Base-by-base conservation (phyloP, 2,329 filamentous ascomycete species). In the Phyllosticta citribraziliensis region DNA sequence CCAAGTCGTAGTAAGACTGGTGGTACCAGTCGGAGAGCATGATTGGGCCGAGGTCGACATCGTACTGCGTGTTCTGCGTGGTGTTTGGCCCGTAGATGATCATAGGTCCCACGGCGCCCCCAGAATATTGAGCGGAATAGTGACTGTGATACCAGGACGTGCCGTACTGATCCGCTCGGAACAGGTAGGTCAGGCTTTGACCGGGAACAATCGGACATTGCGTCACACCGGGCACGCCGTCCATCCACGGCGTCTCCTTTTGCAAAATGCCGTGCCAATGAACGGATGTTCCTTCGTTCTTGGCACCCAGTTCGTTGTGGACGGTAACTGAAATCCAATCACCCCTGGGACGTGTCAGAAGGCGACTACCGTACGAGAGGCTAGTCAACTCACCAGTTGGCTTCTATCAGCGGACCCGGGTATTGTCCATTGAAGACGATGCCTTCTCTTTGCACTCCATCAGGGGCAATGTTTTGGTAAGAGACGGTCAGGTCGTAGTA, bases 131-230 rank as follows among this genome's bases (percentile, higher is more conserved):
- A 12, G 65, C 67, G 30, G 64, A 66, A 57, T 70, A 72, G 58
- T 72, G 70, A 40, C 62, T 58, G 62, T 60, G 51, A 27, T 58
- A 55, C 58, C 62, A 19, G 63, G 70, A 70, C 1, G 72, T 73
- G 1, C 73, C 73, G 1, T 67, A 68, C 56, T 70, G 70, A 2
- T 69, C 70, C 17, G 72, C 72, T 19, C 60, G 56, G 61, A 70
- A 70, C 12, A 47, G 63, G 61, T 72, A 72, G 3, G 64, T 69
- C 22, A 66, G 63, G 24, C 55, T 63, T 5, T 62, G 58, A 67
- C 68, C 70, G 67, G 73, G 73, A 20, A 67, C 65, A 50, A 75
- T 69, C 2, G 73, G 73, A 57, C 72, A 74, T 56, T 74, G 71
- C 27, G 63, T 61, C 30, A 73, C 67, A 11, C 69, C 68, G 3